These are phyloP conservation scores for Entomortierella lignicola DNA, from an alignment of 192 early-diverging fungal species.

Conservation along the genomic window DNA sequence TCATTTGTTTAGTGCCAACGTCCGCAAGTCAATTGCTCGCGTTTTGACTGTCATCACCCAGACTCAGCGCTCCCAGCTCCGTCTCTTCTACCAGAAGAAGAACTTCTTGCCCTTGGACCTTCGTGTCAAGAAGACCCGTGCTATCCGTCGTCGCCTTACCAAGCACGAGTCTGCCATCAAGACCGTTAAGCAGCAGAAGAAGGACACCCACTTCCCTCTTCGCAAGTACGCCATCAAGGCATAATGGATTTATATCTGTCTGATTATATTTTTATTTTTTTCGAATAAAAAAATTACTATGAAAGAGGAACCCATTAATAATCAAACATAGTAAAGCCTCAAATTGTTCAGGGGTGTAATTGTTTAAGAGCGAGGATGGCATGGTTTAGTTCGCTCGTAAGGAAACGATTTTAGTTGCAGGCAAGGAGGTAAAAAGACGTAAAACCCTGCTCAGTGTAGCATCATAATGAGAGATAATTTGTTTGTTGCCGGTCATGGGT, in stretches of 20 bases:
- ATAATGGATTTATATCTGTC: constrained; percentile 53
- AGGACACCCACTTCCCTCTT: constrained; percentile 87
- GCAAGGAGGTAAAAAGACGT: no score
- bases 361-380: no score
- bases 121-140: constrained; percentile 98
- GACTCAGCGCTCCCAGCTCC: constrained; percentile 88
- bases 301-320: constrained; percentile 1
- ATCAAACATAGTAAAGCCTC: background rate
- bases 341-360: no score
- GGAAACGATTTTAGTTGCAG: no score
- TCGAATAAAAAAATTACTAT: constrained; percentile 11
- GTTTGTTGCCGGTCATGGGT: no score
- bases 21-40: constrained; percentile 94
- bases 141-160: constrained; percentile 96
- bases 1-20: constrained; percentile 67
- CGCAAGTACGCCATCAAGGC: constrained; percentile 95
- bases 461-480: no score
- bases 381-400: no score
- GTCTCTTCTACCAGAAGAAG: constrained; percentile 92
- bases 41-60: constrained; percentile 97
- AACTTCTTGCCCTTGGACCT: constrained; percentile 97
- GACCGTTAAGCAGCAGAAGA: constrained; percentile 93
- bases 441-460: no score
- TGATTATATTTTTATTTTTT: background rate
- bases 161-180: constrained; percentile 79